phyloP scores from a whole-genome alignment of 2,329 filamentous ascomycete species.

The Neoscytalidium dimidiatum region DNA sequence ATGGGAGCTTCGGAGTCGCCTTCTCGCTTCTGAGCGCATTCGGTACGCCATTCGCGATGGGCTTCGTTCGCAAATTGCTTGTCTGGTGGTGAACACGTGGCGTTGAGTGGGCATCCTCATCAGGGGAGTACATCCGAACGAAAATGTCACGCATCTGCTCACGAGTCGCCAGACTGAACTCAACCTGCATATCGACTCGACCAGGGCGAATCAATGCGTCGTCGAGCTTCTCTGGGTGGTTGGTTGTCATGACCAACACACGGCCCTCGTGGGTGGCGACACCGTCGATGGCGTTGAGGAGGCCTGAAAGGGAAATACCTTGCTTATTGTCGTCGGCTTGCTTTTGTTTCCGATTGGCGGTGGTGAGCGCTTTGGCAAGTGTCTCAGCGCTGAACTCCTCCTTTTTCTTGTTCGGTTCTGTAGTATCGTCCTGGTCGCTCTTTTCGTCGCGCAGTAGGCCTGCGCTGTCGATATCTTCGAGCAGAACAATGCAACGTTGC shows the following conservation, averaged over 20 bases:
- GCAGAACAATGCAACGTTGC: slow-evolving; percentile 46
- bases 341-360: slow-evolving; percentile 16
- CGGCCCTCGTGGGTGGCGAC: slow-evolving; percentile 78
- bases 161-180: slow-evolving; percentile 53
- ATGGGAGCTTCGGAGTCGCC: neutral
- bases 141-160: slow-evolving; percentile 47
- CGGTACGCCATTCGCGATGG: neutral
- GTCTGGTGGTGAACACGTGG: neutral
- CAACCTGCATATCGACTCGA: slow-evolving; percentile 67
- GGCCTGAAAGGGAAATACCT: slow-evolving; percentile 73
- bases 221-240: slow-evolving; percentile 72
- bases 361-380: slow-evolving; percentile 23
- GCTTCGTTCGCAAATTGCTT: neutral
- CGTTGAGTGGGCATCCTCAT: slow-evolving; percentile 7
- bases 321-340: slow-evolving; percentile 30
- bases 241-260: slow-evolving; percentile 81
- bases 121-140: slow-evolving; percentile 39
- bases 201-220: slow-evolving; percentile 73
- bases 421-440: slow-evolving; percentile 27
- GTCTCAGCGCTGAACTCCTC: slow-evolving; percentile 24
- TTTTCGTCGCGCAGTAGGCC: slow-evolving; percentile 43
- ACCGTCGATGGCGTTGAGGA: slow-evolving; percentile 83
- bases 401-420: slow-evolving; percentile 15
- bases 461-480: slow-evolving; percentile 52
- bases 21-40: neutral